Conservation (phyloP, 306 rosid species). For the Carpinus viminea region DNA sequence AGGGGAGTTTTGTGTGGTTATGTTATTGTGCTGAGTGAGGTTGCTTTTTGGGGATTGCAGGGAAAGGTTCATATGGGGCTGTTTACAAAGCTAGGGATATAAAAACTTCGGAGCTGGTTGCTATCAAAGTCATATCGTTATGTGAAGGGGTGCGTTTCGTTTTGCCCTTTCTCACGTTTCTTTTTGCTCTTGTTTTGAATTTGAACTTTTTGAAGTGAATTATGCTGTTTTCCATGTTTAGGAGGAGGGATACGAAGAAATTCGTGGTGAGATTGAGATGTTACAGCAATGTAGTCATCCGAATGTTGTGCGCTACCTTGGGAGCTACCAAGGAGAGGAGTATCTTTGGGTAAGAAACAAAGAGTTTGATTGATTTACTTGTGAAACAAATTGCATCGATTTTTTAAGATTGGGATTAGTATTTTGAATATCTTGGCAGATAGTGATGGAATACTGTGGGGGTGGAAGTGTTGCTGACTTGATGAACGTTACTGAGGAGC, state of each 20-base stretch:
- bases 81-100: conserved; percentile 96
- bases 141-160: conserved; percentile 73
- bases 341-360: conserved; percentile 83
- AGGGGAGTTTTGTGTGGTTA: neutral
- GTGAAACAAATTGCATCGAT: conserved; percentile 11
- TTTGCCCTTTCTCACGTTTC: neutral
- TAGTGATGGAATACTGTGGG: conserved; percentile 99
- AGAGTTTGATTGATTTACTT: neutral
- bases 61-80: conserved; percentile 97
- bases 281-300: conserved; percentile 99
- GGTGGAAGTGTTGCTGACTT: conserved; percentile 99
- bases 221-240: conserved; percentile 32
- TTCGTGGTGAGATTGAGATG: conserved; percentile 98
- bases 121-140: conserved; percentile 90
- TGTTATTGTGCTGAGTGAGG: conserved; percentile 10
- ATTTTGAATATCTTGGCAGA: conserved; percentile 62
- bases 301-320: conserved; percentile 94
- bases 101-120: conserved; percentile 90
- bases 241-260: conserved; percentile 99
- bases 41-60: conserved; percentile 44
- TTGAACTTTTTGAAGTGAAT: conserved; percentile 24
- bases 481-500: conserved; percentile 80
- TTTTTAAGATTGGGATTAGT: conserved; percentile 34
- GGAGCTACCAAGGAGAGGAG: conserved; percentile 99
- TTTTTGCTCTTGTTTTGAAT: conserved; percentile 15